phyloP scores from a whole-genome alignment of 129 eudicot genomes.

The Centaurea solstitialis region DNA sequence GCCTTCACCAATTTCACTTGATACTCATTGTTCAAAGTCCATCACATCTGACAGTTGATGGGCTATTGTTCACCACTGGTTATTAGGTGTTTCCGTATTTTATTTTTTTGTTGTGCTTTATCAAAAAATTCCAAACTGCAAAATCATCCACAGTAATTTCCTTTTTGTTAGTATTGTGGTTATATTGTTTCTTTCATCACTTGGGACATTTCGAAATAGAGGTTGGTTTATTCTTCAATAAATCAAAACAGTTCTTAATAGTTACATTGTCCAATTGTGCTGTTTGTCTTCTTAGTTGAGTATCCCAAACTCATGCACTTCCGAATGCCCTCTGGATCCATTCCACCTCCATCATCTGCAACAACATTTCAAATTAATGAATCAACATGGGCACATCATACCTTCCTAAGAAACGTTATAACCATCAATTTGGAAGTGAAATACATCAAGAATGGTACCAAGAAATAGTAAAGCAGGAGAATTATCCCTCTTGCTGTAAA shows the following conservation, averaged over 20 bases:
- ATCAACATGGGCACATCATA: not conserved
- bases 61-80: not conserved
- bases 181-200: too few species aligned
- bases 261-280: slow-evolving; percentile 91
- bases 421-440: not conserved
- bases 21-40: not conserved
- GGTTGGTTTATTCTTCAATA: too few species aligned
- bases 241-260: not conserved
- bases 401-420: not conserved
- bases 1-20: not conserved
- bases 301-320: slow-evolving; percentile 99
- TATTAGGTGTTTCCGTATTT: not conserved
- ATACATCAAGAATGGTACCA: slow-evolving; percentile 41
- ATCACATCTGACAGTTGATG: not conserved
- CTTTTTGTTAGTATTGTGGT: too few species aligned
- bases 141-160: too few species aligned
- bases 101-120: too few species aligned
- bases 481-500: slow-evolving; percentile 72
- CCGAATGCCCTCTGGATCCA: slow-evolving; percentile 82
- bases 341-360: slow-evolving; percentile 96
- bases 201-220: too few species aligned
- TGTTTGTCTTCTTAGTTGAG: slow-evolving; percentile 84
- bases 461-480: slow-evolving; percentile 89
- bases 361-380: slow-evolving; percentile 3
- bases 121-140: too few species aligned